phyloP scores from a whole-genome alignment of 768 basidiomycete species.

The Russula dissimulans region DNA sequence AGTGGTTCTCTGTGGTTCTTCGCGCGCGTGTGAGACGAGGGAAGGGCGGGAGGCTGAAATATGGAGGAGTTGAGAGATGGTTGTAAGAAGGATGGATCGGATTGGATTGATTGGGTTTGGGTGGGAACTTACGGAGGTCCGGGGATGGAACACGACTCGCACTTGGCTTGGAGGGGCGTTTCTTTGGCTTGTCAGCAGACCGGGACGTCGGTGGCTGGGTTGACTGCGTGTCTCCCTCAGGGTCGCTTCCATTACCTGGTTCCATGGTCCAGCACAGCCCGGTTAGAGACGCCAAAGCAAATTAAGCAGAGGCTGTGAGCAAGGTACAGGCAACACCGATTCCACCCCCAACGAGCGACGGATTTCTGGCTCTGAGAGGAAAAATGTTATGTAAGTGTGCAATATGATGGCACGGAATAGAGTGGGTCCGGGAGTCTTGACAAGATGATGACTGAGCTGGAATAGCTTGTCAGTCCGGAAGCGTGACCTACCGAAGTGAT shows the following conservation, averaged over 20 bases:
- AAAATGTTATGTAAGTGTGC: slow-evolving; percentile 12
- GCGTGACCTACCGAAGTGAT: neutral
- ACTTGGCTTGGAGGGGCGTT: slow-evolving; percentile 15
- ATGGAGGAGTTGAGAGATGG: neutral
- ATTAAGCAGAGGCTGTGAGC: slow-evolving; percentile 4
- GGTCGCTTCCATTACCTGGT: slow-evolving; percentile 7
- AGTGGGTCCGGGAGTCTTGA: slow-evolving; percentile 4
- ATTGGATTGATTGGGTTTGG: neutral
- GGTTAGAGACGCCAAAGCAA: slow-evolving; percentile 6
- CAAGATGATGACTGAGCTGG: neutral
- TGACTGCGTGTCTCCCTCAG: slow-evolving; percentile 7
- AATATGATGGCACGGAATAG: slow-evolving; percentile 6
- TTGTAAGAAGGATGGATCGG: slow-evolving; percentile 4
- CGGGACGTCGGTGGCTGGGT: slow-evolving; percentile 7
- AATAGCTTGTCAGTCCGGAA: neutral
- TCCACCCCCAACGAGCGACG: neutral
- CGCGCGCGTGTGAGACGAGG: slow-evolving; percentile 27
- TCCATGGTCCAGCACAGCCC: slow-evolving; percentile 10
- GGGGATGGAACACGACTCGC: slow-evolving; percentile 8
- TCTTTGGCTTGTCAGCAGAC: slow-evolving; percentile 17
- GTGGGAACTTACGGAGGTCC: slow-evolving; percentile 16
- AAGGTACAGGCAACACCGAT: slow-evolving; percentile 5
- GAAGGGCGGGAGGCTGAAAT: slow-evolving; percentile 17
- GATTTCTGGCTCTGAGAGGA: neutral
- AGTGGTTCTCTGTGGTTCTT: slow-evolving; percentile 21